These are phyloP conservation scores for Ammopiptanthus mongolicus DNA, from an alignment of 306 rosid species.

Conservation along the genomic window DNA sequence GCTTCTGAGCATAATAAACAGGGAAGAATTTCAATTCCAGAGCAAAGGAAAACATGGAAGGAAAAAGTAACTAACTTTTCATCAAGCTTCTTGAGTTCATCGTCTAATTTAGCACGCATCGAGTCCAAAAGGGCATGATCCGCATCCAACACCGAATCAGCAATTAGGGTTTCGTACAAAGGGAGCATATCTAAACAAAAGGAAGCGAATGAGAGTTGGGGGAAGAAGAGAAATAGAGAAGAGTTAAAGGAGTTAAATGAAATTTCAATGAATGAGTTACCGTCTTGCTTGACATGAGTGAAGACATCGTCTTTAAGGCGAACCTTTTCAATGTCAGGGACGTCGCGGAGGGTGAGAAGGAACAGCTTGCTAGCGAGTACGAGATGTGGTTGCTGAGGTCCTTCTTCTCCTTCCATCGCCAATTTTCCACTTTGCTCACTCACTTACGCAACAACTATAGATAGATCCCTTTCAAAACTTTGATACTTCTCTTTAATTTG, in stretches of 20 bases:
- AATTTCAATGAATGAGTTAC: slow-evolving; percentile 29
- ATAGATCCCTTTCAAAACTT: too few species aligned
- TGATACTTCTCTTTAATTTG: too few species aligned
- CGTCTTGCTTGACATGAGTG: slow-evolving; percentile 62
- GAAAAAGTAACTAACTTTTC: slow-evolving; percentile 66
- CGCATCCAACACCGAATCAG: slow-evolving; percentile 59
- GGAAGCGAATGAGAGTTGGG: neutral
- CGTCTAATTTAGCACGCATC: slow-evolving; percentile 74
- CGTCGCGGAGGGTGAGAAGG: slow-evolving; percentile 72
- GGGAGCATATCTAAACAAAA: slow-evolving; percentile 64
- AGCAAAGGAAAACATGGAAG: neutral
- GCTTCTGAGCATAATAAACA: neutral
- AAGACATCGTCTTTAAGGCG: slow-evolving; percentile 73
- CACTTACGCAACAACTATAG: neutral
- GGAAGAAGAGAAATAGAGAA: neutral
- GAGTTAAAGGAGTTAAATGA: neutral
- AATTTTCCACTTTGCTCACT: too few species aligned
- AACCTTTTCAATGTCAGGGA: slow-evolving; percentile 88
- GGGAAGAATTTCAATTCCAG: neutral
- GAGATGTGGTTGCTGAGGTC: slow-evolving; percentile 73
- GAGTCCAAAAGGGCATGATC: slow-evolving; percentile 64
- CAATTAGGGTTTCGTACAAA: slow-evolving; percentile 72
- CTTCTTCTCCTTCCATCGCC: slow-evolving; percentile 78
- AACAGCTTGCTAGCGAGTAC: slow-evolving; percentile 83
- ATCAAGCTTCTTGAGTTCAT: slow-evolving; percentile 72